Base-by-base conservation (phyloP, 768 basidiomycete species). In the Pleurotus djamor region DNA sequence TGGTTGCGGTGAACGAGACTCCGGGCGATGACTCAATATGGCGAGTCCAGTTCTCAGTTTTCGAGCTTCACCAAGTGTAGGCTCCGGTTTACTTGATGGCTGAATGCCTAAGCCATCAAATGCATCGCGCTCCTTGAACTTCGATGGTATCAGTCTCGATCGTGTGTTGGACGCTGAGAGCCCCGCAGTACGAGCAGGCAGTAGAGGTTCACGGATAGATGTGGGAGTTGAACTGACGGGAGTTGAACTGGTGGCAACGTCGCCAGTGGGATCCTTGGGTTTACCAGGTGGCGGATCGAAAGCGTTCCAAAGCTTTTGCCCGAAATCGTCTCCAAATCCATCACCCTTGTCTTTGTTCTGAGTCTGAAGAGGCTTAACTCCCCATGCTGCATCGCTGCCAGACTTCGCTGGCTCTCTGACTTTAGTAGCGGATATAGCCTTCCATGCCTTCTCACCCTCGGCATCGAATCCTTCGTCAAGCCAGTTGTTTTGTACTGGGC, bases 41-140 rank as follows among this genome's bases (percentile, higher is more conserved):
- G 86, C 88, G 43, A 90, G 66, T 5, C 90, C 89, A 10, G 89
- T 91, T 52, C 88, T 79, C 58, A 88, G 68, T 67, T 86, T 87
- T 45, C 89, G 79, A 36, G 88, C 91, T 67, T 92, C 91, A 9
- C 84, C 91, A 4, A 93, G 76, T 2, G 91, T 92, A 16, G 86
- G 88, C 16, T 82, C 76, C 3, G 83, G 76, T 52, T 75, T 77
- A 21, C 74, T 76, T 32, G 72, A 65, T n/a, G 78, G 70, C 33
- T 72, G 66, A 17, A 89, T 68, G 6, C 84, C 90, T 48, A 94
- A 73, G 9, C 88, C 91, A 37, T 90, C 89, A 62, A 94, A 94
- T 4, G 92, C 92, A 67, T 94, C 92, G 63, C 81, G 88, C 16
- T 78, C 77, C 71, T 77, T 60, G 35, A 36, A 52, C 14, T 38